Evolutionary conservation across 768 basidiomycete species (phyloP).

Genomic region (Postia placenta): DNA sequence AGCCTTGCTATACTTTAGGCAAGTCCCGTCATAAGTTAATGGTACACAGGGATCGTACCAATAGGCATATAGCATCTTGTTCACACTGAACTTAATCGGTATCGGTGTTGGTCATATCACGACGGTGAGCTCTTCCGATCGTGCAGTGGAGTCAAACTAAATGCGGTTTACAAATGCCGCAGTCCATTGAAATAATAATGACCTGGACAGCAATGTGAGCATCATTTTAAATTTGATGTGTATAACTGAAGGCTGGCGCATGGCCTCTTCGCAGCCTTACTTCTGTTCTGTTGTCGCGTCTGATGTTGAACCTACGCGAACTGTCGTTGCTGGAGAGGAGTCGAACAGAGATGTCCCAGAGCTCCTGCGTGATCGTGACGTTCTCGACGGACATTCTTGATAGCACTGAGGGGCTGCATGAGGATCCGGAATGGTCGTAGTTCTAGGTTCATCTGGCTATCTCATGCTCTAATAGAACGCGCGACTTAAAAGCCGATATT

Average conservation of each 20-base stretch:
- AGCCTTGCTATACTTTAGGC: background rate
- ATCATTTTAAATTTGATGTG: background rate
- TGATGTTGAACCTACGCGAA: background rate
- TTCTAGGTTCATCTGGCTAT: background rate
- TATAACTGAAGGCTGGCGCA: background rate
- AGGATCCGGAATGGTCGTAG: background rate
- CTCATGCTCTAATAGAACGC: background rate
- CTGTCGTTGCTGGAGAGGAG: background rate
- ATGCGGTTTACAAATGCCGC: background rate
- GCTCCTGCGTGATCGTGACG: background rate
- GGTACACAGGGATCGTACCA: background rate
- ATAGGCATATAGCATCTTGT: background rate
- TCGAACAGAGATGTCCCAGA: background rate
- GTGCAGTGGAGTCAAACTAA: background rate
- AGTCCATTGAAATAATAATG: conserved; percentile 1
- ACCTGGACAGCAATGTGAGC: background rate
- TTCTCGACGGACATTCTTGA: background rate
- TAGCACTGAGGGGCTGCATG: no score
- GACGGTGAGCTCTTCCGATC: background rate
- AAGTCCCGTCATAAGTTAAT: background rate
- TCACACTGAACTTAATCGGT: background rate
- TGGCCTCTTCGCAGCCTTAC: background rate
- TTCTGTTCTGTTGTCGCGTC: conserved; percentile 1
- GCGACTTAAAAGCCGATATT: background rate
- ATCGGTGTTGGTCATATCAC: background rate